Conservation (phyloP, 2,329 filamentous ascomycete species). For the Fusarium sp. region DNA sequence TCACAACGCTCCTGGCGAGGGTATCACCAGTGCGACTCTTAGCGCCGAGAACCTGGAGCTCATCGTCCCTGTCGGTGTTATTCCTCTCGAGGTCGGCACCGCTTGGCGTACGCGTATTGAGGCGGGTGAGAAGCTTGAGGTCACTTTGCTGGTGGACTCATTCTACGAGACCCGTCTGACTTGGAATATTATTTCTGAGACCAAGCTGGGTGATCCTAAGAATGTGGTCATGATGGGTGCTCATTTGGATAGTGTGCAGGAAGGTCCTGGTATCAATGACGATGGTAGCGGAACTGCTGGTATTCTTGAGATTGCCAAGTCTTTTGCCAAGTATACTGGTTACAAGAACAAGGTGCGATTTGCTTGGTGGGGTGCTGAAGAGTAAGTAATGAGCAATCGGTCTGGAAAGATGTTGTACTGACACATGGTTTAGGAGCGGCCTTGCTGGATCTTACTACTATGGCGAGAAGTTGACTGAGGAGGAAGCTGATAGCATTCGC, state of each 20-base stretch:
- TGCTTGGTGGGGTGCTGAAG: constrained; percentile 58
- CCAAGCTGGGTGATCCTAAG: constrained; percentile 56
- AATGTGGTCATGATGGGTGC: constrained; percentile 58
- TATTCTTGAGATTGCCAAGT: constrained; percentile 54
- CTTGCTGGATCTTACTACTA: constrained; percentile 58
- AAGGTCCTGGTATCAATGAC: constrained; percentile 56
- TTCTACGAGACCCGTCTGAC: constrained; percentile 51
- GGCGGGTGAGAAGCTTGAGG: constrained; percentile 50
- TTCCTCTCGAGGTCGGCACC: constrained; percentile 51
- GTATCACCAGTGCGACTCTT: constrained; percentile 63
- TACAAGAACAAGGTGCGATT: constrained; percentile 58
- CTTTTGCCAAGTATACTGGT: constrained; percentile 53
- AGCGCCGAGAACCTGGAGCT: constrained; percentile 54
- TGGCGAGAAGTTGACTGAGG: constrained; percentile 49
- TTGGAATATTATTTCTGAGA: constrained; percentile 58
- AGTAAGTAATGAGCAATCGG: constrained; percentile 43
- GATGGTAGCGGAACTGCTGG: constrained; percentile 54
- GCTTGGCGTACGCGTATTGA: constrained; percentile 51
- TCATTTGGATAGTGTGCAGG: constrained; percentile 55
- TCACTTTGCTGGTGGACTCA: constrained; percentile 53
- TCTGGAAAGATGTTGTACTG: constrained; percentile 4
- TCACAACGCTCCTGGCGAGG: constrained; percentile 65
- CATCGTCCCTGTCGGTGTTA: constrained; percentile 53
- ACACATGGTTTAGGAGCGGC: constrained; percentile 48
- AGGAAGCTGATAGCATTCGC: constrained; percentile 64